Evolutionary conservation across 495 filamentous ascomycete species (phyloP).

Genomic region (Massariosphaeria phaeospora): DNA sequence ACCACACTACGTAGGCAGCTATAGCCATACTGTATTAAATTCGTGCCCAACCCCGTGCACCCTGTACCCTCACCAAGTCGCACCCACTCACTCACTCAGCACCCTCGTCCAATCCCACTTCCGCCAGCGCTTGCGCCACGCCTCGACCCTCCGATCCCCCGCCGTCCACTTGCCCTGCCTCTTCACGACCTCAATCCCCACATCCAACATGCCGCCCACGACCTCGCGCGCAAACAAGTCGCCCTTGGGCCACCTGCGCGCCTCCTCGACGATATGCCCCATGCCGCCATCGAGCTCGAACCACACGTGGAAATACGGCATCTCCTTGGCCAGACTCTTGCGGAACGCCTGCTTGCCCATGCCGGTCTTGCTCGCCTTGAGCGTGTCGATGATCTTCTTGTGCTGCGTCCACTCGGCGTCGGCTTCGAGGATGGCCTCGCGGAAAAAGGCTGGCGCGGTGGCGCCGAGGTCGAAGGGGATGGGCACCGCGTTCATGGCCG

Average conservation of each 20-base stretch:
- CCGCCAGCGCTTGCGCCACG: slow-evolving; percentile 78
- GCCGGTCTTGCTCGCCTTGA: slow-evolving; percentile 52
- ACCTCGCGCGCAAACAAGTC: slow-evolving; percentile 92
- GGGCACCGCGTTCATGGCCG: slow-evolving; percentile 79
- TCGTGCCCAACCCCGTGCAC: too few relatives aligned
- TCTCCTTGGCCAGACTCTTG: slow-evolving; percentile 80
- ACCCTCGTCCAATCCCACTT: slow-evolving; percentile 96
- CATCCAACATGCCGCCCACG: slow-evolving; percentile 88
- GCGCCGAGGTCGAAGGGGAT: slow-evolving; percentile 82
- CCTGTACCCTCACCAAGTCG: too few relatives aligned
- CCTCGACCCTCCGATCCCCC: slow-evolving; percentile 66
- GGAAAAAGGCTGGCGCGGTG: slow-evolving; percentile 91
- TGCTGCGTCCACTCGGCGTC: slow-evolving; percentile 96
- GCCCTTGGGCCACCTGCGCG: slow-evolving; percentile 79
- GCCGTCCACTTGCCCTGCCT: slow-evolving; percentile 85
- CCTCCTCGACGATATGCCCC: slow-evolving; percentile 88
- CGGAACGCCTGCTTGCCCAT: slow-evolving; percentile 80
- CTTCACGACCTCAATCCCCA: slow-evolving; percentile 77
- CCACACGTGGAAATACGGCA: slow-evolving; percentile 99
- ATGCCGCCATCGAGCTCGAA: slow-evolving; percentile 88
- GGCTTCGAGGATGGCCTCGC: slow-evolving; percentile 79
- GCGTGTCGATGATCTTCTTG: slow-evolving; percentile 87
- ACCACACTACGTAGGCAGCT: too few relatives aligned
- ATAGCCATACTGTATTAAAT: too few relatives aligned
- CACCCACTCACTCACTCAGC: slow-evolving; percentile 60